Conservation (phyloP, 345 rosid species). For the Citrus medica region DNA sequence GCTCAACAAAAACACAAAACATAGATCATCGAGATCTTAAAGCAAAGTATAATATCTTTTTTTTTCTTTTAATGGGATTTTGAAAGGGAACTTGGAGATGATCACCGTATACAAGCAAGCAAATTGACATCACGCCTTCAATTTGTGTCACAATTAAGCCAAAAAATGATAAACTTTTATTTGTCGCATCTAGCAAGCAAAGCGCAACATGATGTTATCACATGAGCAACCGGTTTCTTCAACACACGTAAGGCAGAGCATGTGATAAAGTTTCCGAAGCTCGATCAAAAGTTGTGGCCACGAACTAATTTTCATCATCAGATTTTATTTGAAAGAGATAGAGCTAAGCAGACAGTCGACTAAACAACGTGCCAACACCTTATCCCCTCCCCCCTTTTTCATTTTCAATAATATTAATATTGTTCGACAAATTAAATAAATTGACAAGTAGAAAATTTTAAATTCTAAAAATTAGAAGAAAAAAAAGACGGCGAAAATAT, state of each 20-base stretch:
- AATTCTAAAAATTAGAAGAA: too few species aligned
- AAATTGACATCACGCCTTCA: neutral
- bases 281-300: neutral
- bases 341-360: neutral
- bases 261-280: neutral
- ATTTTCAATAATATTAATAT: too few species aligned
- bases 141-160: neutral
- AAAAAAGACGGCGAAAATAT: too few species aligned
- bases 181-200: neutral
- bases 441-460: too few species aligned
- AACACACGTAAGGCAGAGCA: neutral
- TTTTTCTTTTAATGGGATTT: too few species aligned
- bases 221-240: neutral
- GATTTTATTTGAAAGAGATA: neutral
- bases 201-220: neutral
- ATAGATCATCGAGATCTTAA: too few species aligned
- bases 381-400: too few species aligned
- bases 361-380: neutral
- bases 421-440: too few species aligned
- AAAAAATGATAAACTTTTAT: too few species aligned
- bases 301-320: neutral
- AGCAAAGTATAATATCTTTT: too few species aligned
- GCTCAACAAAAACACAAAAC: too few species aligned
- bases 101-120: neutral
- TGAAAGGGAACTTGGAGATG: neutral